Evolutionary conservation across 345 rosid genomes (phyloP), one percentile per base, ranked within the genome.

Genomic region (Dovyalis caffra): DNA sequence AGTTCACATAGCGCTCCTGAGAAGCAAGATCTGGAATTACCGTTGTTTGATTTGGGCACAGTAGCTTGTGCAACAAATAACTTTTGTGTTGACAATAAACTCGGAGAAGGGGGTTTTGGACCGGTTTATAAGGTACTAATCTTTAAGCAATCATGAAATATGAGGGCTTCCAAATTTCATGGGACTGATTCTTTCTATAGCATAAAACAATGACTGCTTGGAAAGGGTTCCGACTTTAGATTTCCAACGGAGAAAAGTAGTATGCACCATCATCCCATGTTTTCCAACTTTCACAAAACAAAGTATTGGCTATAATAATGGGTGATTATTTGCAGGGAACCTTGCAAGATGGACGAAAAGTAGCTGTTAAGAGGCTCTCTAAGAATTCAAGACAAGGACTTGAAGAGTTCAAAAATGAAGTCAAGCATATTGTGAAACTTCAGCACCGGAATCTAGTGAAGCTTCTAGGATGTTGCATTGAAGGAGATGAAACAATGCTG

Each of bases 351-450:
- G 85, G 82, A 18, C 79, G 77, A 75, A 71, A 68, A 23, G 70
- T 82, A 34, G 83, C 82, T 0, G 82, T 75, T 56, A 82, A 85
- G 64, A 79, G 79, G 67, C 78, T 85, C 0, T 82, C 83, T 15
- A 66, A 33, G 32, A n/a, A 45, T 33, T 82, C 83, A 10, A 43
- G 69, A 18, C 83, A 85, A 18, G 85, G 83, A 21, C 2, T 82
- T 11, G 51, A 60, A 21, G 80, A 82, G 83, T 77, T 74, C 70
- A 76, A 74, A 43, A 81, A 81, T 18, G 79, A 81, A 66, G 79
- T 77, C 0, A 56, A 70, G 28, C 33, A 76, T 0, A 76, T 81
- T 9, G 78, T 81, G 10, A 81, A 84, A 75, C 78, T 81, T 32
- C 83, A 76, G 66, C 85, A 79, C 43, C 70, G 65, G 14, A 81